Evolutionary conservation across 208 protist species (phyloP), one percentile per base, ranked within the genome.

Genomic region (Borovskyia barvae): DNA sequence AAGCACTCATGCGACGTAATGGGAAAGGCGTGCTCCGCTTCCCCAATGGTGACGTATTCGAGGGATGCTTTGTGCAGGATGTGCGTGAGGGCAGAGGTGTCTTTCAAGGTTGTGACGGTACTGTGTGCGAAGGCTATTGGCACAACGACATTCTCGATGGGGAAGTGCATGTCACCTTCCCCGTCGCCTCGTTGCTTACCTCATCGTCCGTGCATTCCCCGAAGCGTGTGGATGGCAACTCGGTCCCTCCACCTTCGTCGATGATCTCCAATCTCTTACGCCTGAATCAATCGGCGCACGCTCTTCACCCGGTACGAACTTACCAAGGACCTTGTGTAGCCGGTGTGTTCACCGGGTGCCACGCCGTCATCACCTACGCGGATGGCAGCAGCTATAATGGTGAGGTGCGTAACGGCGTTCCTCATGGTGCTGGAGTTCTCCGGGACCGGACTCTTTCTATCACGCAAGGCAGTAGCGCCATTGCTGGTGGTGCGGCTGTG

Each of bases 321-420:
- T 94, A 91, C 45, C 46, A 73, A 4, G 83, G 87, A n/a, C 82
- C 83, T 6, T 84, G 71, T 59, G 66, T 70, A n/a, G 40, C 58
- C 0, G 80, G 79, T 39, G 73, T 87, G 45, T 67, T 93, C 43
- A 89, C 73, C 6, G 87, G 87, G 4, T 24, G 17, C 4, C 30
- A 39, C 20, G 87, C 81, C 4, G 55, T 63, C 3, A 61, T 79
- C 26, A 65, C 66, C 1, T 90, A 72, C 50, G 33, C 48, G 11
- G 87, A 93, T 52, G 81, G 82, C 24, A 89, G 80, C 57, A 48
- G 52, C 26, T 93, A 93, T 65, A 41, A 29, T 29, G 82, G 87
- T 11, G 74, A 77, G 41, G 71, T 90, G 41, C 66, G 67, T 40
- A n/a, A 75, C 28, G 83, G 83, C 9, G 50, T 73, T 15, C 81